These are phyloP conservation scores for Chalciporus chontae DNA, from an alignment of 768 basidiomycete genomes.

Conservation along the genomic window DNA sequence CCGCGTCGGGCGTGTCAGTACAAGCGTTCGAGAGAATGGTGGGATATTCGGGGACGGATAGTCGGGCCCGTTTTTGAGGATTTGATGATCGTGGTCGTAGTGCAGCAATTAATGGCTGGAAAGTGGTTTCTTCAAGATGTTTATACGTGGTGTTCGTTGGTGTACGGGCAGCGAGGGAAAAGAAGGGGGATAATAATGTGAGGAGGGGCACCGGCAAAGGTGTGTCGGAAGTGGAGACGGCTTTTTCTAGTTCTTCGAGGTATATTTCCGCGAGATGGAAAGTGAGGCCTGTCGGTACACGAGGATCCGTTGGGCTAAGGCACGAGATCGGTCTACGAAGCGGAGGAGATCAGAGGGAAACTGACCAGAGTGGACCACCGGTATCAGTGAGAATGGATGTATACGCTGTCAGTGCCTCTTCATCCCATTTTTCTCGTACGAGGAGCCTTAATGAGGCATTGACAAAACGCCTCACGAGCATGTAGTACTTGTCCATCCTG, in stretches of 20 bases:
- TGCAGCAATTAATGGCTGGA: slow-evolving; percentile 64
- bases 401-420: slow-evolving; percentile 51
- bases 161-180: slow-evolving; percentile 67
- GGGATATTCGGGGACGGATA: slow-evolving; percentile 34
- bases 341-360: background rate
- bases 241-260: slow-evolving; percentile 83
- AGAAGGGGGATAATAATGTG: slow-evolving; percentile 64
- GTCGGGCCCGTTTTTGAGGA: slow-evolving; percentile 45
- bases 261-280: slow-evolving; percentile 91
- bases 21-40: slow-evolving; percentile 53
- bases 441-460: slow-evolving; percentile 84
- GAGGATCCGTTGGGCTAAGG: slow-evolving; percentile 61
- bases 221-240: slow-evolving; percentile 30
- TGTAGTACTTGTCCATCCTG: slow-evolving; percentile 97
- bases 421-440: slow-evolving; percentile 66
- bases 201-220: slow-evolving; percentile 46
- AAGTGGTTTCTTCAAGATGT: slow-evolving; percentile 64
- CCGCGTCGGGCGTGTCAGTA: slow-evolving; percentile 36
- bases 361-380: slow-evolving; percentile 87
- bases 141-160: slow-evolving; percentile 61
- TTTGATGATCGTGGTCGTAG: slow-evolving; percentile 40
- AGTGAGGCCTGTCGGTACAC: slow-evolving; percentile 72
- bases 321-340: slow-evolving; percentile 6
- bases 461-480: slow-evolving; percentile 87
- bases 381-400: slow-evolving; percentile 58